Base-by-base conservation (phyloP, 306 rosid species). In the Sesbania bispinosa region DNA sequence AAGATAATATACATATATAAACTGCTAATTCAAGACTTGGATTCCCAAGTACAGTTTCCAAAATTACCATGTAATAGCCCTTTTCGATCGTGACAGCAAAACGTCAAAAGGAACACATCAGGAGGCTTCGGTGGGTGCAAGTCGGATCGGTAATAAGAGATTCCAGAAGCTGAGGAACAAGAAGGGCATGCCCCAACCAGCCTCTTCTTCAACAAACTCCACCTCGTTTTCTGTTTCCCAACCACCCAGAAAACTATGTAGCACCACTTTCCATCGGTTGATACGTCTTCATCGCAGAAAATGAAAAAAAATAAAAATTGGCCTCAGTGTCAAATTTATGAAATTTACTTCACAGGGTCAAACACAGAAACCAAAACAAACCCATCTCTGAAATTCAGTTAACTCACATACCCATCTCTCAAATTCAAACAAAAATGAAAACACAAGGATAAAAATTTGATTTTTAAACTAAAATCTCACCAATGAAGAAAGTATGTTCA, bases 261-360 rank as follows among this genome's bases (percentile, higher is more conserved):
- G 79, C 99, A 94, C 99, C 99, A 94, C 71, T 86, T 94, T 30
- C 99, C 99, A 77, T 94, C 99, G 15, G 99, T 94, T 4, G 97
- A 86, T 7, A 94, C 83, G 60, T 94, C 99, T 94, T 77, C 85
- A 85, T 58, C 62, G 21, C 43, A 65, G 0, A 24, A 81, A 66
- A 62, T 21, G 0, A 69, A 63, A 42, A 57, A 11, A 65, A 15
- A 35, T 16, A 10, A 72, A 8, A 62, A 9, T 38, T 26, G 51
- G 21, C 15, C 54, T 50, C 65, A 69, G 16, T 29, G 53, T 38
- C 77, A 69, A 50, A 38, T 15, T 55, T 0, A 48, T 19, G 55
- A 66, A 66, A 19, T 50, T 73, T 24, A 57, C 36, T 43, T 55
- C 71, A 29, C 0, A 52, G 10, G 52, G 19, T 42, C 54, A 78